Evolutionary conservation across 1,139 yeast species (phyloP), one percentile per base, ranked within the genome.

Genomic region (Blastobotrys raffinosifermentans): DNA sequence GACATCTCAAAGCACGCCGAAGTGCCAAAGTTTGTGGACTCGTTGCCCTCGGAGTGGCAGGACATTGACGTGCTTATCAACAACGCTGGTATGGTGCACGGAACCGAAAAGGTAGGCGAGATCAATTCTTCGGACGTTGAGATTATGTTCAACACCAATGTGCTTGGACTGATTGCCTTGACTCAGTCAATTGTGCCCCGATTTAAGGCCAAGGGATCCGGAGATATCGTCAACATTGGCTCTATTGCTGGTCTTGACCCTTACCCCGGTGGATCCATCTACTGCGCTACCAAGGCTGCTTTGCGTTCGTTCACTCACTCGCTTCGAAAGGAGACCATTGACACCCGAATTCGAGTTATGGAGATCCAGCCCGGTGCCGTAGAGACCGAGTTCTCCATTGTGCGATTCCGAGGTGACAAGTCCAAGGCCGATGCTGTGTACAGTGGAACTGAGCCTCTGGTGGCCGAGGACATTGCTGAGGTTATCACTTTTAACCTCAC

Each of bases 301-400:
- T 75, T 86, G 21, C 73, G 78, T 47, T 80, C 87, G 0, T 86
- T 86, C 58, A 72, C 89, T 15, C 78, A 78, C 34, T 72, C 84
- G 4, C 69, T 85, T 61, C 73, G 95, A 60, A 82, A 82, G 61
- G 95, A 86, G 60, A 68, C 79, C 55, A 76, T 84, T 47, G 67
- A 70, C 57, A 81, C 94, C 23, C 72, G 73, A 40, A 76, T 85
- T 48, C 71, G 95, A 54, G 87, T 85, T 38, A 73, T 86, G 50
- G 93, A 84, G 58, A 73, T 85, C 35, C 89, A 84, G 45, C 95
- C 96, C 8, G 95, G 95, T 53, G 78, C 81, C 32, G 94, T 85
- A 17, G 86, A 84, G 61, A 86, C 95, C 11, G 95, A 86, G 54
- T 86, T 86, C 58, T 80, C 91, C 5, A 29, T 76, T 23, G 83